Percentiles rank a stretch among this genome's conserved stretches.
Evolutionary conservation across 345 rosid genomes (phyloP).

Genomic region (Cardiospermum halicacabum): DNA sequence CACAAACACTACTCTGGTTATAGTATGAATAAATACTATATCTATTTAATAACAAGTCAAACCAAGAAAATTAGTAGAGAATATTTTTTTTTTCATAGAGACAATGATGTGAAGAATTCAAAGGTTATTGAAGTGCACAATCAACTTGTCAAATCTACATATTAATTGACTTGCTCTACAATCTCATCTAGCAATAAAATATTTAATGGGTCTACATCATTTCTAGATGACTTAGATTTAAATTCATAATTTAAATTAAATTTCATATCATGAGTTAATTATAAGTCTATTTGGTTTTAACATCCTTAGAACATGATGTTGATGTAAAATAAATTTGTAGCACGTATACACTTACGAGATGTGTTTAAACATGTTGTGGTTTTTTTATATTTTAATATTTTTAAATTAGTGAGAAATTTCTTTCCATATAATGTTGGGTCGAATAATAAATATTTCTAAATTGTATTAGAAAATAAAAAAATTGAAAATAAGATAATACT

Average conservation of each 20-base stretch:
- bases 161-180: conserved; percentile 1
- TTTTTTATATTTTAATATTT: background rate
- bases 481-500: too few relatives aligned
- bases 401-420: background rate
- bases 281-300: too few relatives aligned
- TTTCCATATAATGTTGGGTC: background rate
- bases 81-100: background rate
- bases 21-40: background rate
- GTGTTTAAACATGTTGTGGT: background rate
- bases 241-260: background rate
- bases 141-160: background rate
- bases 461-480: too few relatives aligned
- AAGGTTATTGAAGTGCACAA: background rate
- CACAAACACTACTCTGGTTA: too few relatives aligned
- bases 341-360: background rate
- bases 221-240: background rate
- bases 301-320: too few relatives aligned
- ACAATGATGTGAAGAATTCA: background rate
- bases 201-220: background rate
- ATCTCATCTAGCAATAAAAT: conserved; percentile 3
- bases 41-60: background rate
- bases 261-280: too few relatives aligned
- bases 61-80: background rate
- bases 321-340: too few relatives aligned
- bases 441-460: too few relatives aligned